These are phyloP conservation scores for Fusarium brachygibbosum DNA, from an alignment of 2,329 filamentous ascomycete genomes.

Conservation along the genomic window DNA sequence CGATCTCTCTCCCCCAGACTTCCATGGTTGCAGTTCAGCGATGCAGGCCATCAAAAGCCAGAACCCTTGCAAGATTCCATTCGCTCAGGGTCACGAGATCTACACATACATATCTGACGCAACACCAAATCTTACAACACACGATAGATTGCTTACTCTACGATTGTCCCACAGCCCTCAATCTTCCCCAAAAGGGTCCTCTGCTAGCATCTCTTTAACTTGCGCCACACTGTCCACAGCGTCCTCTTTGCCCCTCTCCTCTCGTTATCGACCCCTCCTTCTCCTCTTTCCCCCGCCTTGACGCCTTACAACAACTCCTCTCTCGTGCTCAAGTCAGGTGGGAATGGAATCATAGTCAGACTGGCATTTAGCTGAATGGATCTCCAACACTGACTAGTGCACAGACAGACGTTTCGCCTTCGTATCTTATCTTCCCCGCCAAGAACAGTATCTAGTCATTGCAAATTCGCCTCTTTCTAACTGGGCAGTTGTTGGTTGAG, in stretches of 20 bases:
- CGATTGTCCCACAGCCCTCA: background rate
- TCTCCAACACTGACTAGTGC: background rate
- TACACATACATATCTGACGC: background rate
- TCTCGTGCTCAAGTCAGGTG: conserved; percentile 27
- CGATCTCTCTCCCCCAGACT: conserved; percentile 14
- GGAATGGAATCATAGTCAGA: conserved; percentile 9
- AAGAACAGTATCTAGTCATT: background rate
- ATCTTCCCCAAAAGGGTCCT: conserved; percentile 7
- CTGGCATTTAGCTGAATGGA: conserved; percentile 1
- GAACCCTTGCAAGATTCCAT: conserved; percentile 9
- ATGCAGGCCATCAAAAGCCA: conserved; percentile 11
- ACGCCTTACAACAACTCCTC: conserved; percentile 25
- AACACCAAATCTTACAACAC: background rate
- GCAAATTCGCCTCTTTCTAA: background rate
- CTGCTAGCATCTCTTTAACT: conserved; percentile 2
- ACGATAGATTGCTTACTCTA: background rate
- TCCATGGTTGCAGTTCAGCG: background rate
- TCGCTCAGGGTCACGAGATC: conserved; percentile 16
- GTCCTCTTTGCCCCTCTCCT: conserved; percentile 5
- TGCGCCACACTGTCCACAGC: conserved; percentile 32
- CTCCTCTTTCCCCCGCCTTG: conserved; percentile 31
- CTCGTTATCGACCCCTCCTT: conserved; percentile 19
- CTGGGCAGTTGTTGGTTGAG: conserved; percentile 8
- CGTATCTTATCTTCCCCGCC: background rate
- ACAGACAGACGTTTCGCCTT: background rate